Evolutionary conservation across 2,329 filamentous ascomycete genomes (phyloP), one percentile per base, ranked within the genome.

Genomic region (Fusarium nematophilum): DNA sequence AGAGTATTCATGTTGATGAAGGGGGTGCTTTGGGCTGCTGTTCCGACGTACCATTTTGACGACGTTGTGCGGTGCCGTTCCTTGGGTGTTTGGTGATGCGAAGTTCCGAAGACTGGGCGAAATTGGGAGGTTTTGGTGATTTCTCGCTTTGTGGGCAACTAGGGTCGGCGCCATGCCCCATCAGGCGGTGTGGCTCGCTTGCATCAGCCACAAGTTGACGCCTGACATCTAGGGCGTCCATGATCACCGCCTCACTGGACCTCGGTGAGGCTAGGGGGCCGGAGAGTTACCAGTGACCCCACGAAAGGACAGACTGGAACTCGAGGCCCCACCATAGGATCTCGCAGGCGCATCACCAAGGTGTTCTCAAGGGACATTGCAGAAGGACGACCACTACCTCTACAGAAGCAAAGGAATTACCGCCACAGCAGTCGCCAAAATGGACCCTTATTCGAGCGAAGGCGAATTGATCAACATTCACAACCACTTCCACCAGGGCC

Each of bases 401-500:
- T 50, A 58, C 47, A 53, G 29, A 39, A 31, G 14, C 33, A 31
- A 51, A 49, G 33, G 49, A 50, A 33, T 55, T 59, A 39, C 38
- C 53, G 44, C 48, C 44, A 31, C 31, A 62, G 57, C 59, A 54
- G 67, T 59, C 65, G 66, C 62, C 70, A 73, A 76, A 64, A 90
- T 90, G 87, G 87, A 90, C 75, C 86, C 87, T 65, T 90, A 88
- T 75, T 89, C 86, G 40, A 83, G 86, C 63, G 87, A 90, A 76
- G 87, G 87, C 78, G 88, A 90, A 79, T 78, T 90, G 68, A 84
- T 90, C 74, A 90, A 88, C 78, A 84, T 90, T 64, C 86, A 89
- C 79, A 89, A 86, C 76, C 76, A 86, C 77, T 90, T 90, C 78
- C 84, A 89, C 75, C 86, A 89, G 76, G 93, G 91, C 73, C 93